Base-by-base conservation (phyloP, 2,329 filamentous ascomycete genomes). In the Leptographium lundbergii region DNA sequence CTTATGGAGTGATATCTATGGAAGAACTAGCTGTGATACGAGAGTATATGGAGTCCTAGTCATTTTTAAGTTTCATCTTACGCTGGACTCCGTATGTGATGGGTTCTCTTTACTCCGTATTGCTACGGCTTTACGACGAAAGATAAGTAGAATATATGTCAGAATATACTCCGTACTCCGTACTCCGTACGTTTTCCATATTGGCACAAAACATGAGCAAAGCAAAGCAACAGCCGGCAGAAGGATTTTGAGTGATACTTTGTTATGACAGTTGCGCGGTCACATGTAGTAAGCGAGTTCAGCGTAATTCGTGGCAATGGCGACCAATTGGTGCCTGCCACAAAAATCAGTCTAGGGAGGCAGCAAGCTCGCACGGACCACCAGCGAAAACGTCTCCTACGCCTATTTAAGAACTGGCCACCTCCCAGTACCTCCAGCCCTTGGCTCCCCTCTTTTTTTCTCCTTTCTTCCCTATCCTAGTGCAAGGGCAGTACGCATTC, bases 401-500 rank as follows among this genome's bases (percentile, higher is more conserved):
- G 13, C 4, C 50, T 67, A 66, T 63, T 62, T 63, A 66, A 62
- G n/a, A 9, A 22, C 47, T 50, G 19, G 24, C 32, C 6, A 14
- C n/a, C 51, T 51, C 59, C 59, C 56, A 3, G 22, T 48, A 17
- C 59, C 54, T 42, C 54, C 39, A 32, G 51, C 57, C 14, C 29
- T 36, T 48, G 53, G 52, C 42, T 58, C 45, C n/a, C 55, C 51
- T 59, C 39, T 60, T 57, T 66, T 60, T 69, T 69, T 69, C 67
- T 69, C 67, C 66, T 69, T 74, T 78, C 72, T 71, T 75, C 72
- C 69, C 67, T 74, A 82, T 83, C 79, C 76, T 71, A 78, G 82
- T 86, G 84, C 84, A 85, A 75, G 83, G 85, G 87, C 85, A 81
- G 86, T 87, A 88, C 81, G 84, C 81, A 81, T 85, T 64, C 64